These are phyloP conservation scores for Phaeotremella skinneri DNA, from an alignment of 768 basidiomycete genomes.

Conservation along the genomic window DNA sequence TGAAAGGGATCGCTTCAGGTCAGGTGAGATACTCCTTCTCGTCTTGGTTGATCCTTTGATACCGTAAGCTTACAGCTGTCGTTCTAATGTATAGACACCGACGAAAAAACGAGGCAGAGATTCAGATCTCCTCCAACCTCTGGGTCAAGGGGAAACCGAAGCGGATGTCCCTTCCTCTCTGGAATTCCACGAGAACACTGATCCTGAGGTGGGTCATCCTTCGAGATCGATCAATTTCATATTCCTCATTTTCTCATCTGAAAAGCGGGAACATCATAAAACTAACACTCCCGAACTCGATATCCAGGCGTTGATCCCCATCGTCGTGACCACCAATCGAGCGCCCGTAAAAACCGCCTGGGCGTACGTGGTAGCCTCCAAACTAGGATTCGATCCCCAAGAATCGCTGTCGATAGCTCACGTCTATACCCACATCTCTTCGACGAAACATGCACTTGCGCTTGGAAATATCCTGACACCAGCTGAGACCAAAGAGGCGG, in stretches of 20 bases:
- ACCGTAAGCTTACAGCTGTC: conserved; percentile 2
- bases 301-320: conserved; percentile 61
- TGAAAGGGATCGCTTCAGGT: conserved; percentile 38
- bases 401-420: conserved; percentile 93
- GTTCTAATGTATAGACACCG: conserved; percentile 6
- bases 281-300: neutral
- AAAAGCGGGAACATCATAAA: conserved; percentile 10
- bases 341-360: conserved; percentile 95
- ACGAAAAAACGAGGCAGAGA: conserved; percentile 41
- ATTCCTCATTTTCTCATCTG: neutral
- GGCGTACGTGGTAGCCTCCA: conserved; percentile 80
- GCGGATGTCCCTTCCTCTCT: conserved; percentile 23
- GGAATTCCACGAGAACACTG: conserved; percentile 36
- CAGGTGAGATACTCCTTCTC: conserved; percentile 23
- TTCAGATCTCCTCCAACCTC: conserved; percentile 38
- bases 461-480: conserved; percentile 70
- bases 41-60: neutral
- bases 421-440: conserved; percentile 91
- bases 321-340: conserved; percentile 73
- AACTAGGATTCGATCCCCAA: conserved; percentile 77
- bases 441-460: conserved; percentile 75
- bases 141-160: conserved; percentile 14
- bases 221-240: no score
- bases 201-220: conserved; percentile 40
- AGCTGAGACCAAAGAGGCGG: conserved; percentile 61